phyloP scores from a whole-genome alignment of 2,329 filamentous ascomycete species.

The Fusarium proliferatum region DNA sequence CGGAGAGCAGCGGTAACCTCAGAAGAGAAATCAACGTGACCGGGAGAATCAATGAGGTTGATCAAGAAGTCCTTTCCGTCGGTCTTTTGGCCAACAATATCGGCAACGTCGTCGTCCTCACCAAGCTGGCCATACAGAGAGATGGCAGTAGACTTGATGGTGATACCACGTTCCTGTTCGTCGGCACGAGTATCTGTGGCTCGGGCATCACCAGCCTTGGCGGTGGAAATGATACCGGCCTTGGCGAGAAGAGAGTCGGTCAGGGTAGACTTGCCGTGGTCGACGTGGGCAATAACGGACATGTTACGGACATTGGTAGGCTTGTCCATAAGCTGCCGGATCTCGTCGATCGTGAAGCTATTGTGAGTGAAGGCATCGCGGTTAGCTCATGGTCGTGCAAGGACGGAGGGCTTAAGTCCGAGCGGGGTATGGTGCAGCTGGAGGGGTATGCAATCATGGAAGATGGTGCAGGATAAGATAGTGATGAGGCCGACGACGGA shows the following conservation, averaged over 20 bases:
- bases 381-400: constrained; percentile 59
- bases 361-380: constrained; percentile 49
- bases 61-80: constrained; percentile 98
- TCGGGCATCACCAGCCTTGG: constrained; percentile 94
- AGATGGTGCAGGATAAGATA: background rate
- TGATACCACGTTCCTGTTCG: constrained; percentile 99
- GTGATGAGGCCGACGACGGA: constrained; percentile 7
- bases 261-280: constrained; percentile 99
- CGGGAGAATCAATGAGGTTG: constrained; percentile 99
- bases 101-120: constrained; percentile 89
- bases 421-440: constrained; percentile 46
- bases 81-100: constrained; percentile 88
- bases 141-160: constrained; percentile 99
- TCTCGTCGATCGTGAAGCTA: constrained; percentile 99
- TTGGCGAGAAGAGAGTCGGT: constrained; percentile 99
- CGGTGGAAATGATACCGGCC: constrained; percentile 98
- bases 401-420: constrained; percentile 53
- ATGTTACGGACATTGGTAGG: constrained; percentile 88
- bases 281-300: constrained; percentile 99
- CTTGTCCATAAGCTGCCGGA: constrained; percentile 82
- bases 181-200: constrained; percentile 97
- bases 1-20: constrained; percentile 99
- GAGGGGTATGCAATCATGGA: background rate
- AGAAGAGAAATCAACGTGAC: constrained; percentile 99
- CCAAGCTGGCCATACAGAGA: constrained; percentile 91